Percentiles rank a stretch among this genome's conserved stretches.
These are phyloP conservation scores for Groenewaldozyma salmanticensis DNA, from an alignment of 805 yeast genomes.

Conservation along the genomic window DNA sequence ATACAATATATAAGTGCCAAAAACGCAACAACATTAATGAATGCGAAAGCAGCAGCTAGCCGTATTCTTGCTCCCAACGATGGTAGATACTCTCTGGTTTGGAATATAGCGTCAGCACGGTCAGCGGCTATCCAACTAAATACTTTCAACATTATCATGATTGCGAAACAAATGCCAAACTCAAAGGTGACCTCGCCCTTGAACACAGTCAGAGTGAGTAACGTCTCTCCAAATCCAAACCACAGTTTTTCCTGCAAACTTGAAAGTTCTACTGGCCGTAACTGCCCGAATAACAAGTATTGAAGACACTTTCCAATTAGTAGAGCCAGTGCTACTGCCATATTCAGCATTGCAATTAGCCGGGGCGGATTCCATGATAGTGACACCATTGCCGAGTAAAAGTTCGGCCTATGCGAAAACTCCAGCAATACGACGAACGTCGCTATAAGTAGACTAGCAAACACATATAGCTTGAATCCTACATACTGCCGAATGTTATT, in stretches of 20 bases:
- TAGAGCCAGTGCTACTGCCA: constrained; percentile 15
- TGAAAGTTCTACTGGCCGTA: constrained; percentile 67
- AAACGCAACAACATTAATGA: constrained; percentile 43
- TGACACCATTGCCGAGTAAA: constrained; percentile 40
- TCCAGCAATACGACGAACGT: constrained; percentile 30
- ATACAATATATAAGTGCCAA: constrained; percentile 44
- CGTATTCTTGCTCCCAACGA: constrained; percentile 29
- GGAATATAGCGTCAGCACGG: constrained; percentile 41
- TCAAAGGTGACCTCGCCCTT: constrained; percentile 38
- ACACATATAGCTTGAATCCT: background rate
- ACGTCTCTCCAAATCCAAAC: constrained; percentile 48
- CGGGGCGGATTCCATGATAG: constrained; percentile 43
- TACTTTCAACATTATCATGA: constrained; percentile 46
- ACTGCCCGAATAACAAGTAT: constrained; percentile 48
- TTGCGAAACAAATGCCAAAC: constrained; percentile 33
- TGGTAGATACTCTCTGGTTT: constrained; percentile 24
- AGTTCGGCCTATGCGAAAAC: constrained; percentile 36
- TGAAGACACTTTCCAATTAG: constrained; percentile 14
- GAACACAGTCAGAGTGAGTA: constrained; percentile 48
- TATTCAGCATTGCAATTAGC: constrained; percentile 32
- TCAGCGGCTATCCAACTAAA: constrained; percentile 68
- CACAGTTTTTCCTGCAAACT: constrained; percentile 60
- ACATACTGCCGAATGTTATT: background rate
- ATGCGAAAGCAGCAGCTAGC: constrained; percentile 35
- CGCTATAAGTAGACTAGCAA: constrained; percentile 26